phyloP scores from a whole-genome alignment of 2,329 filamentous ascomycete genomes.

The Aureobasidium sp. region DNA sequence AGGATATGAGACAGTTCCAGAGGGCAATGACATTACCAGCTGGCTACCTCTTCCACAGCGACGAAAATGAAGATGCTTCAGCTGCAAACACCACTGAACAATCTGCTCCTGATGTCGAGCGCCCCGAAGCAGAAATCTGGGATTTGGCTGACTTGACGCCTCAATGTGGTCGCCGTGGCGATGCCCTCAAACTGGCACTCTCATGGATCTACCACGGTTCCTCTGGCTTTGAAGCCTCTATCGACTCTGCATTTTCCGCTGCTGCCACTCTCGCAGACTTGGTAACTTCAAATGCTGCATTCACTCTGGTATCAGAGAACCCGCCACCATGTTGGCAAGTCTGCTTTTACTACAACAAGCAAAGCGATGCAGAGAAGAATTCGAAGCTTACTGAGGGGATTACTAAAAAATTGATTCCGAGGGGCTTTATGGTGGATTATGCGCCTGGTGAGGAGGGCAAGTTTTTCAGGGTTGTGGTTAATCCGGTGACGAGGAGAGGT shows the following conservation, averaged over 20 bases:
- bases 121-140: conserved; percentile 54
- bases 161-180: conserved; percentile 82
- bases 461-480: conserved; percentile 63
- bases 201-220: conserved; percentile 85
- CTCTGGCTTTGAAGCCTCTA: conserved; percentile 55
- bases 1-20: conserved; percentile 70
- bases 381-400: conserved; percentile 48
- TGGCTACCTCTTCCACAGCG: conserved; percentile 55
- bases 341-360: conserved; percentile 76
- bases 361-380: conserved; percentile 44
- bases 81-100: conserved; percentile 13
- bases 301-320: conserved; percentile 64
- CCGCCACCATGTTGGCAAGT: conserved; percentile 86
- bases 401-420: conserved; percentile 43
- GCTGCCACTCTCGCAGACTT: conserved; percentile 60
- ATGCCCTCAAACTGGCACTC: conserved; percentile 79
- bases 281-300: conserved; percentile 48
- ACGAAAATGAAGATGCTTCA: conserved; percentile 26
- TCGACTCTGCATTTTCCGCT: conserved; percentile 62
- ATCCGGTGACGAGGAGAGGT: conserved; percentile 49
- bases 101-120: too few relatives aligned
- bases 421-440: conserved; percentile 64
- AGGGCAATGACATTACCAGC: conserved; percentile 77
- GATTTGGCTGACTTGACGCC: conserved; percentile 88
- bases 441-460: conserved; percentile 52